phyloP scores from a whole-genome alignment of 2,329 filamentous ascomycete species.

The Fusarium citri region DNA sequence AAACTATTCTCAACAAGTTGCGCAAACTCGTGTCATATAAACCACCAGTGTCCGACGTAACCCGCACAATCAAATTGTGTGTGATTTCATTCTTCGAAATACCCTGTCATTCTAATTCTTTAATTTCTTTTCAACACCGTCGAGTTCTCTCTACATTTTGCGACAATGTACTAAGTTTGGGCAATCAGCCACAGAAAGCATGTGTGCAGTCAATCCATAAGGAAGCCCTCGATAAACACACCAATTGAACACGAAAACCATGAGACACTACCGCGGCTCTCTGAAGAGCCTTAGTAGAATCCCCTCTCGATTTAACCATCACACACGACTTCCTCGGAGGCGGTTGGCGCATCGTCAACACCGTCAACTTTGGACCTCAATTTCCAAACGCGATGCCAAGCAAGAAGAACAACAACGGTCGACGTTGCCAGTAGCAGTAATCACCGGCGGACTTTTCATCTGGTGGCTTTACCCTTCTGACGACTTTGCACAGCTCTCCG shows the following conservation, averaged over 20 bases:
- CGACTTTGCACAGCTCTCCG: conserved; percentile 55
- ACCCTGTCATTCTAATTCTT: neutral
- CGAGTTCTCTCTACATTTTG: neutral
- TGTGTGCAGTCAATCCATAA: conserved; percentile 28
- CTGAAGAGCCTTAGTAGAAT: conserved; percentile 39
- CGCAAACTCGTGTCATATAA: conserved; percentile 32
- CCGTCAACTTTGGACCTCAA: conserved; percentile 35
- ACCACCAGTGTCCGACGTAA: conserved; percentile 5
- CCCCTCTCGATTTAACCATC: conserved; percentile 27
- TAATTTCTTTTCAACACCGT: conserved; percentile 12
- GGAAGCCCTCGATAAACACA: conserved; percentile 7
- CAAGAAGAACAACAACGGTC: conserved; percentile 41
- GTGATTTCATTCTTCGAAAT: neutral
- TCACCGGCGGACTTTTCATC: conserved; percentile 53
- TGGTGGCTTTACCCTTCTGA: conserved; percentile 60
- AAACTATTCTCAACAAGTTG: conserved; percentile 38
- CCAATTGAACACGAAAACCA: conserved; percentile 27
- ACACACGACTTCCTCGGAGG: conserved; percentile 30
- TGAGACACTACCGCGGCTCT: conserved; percentile 43
- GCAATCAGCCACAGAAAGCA: conserved; percentile 28
- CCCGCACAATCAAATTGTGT: neutral
- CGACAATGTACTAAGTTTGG: conserved; percentile 27
- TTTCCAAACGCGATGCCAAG: conserved; percentile 32
- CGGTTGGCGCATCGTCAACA: conserved; percentile 33
- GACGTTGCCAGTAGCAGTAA: conserved; percentile 49